phyloP scores from a whole-genome alignment of 2,329 filamentous ascomycete species.

The Fusarium sterilihyphosum region DNA sequence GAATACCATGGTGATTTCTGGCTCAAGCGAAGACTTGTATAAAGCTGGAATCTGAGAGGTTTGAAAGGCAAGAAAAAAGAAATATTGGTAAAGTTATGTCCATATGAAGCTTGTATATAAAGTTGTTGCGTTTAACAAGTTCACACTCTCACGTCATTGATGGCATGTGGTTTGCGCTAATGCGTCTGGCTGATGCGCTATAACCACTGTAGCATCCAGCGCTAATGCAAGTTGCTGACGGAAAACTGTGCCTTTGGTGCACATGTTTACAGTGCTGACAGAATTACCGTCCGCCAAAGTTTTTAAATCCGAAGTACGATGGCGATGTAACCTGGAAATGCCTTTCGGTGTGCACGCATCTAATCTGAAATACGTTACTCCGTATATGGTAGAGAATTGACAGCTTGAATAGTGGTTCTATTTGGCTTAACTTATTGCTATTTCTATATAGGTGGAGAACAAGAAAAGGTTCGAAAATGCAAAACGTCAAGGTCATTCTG shows the following conservation, averaged over 20 bases:
- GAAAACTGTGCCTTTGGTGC: neutral
- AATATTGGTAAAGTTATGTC: neutral
- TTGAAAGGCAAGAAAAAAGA: neutral
- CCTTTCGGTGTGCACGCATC: no score
- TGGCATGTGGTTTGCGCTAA: neutral
- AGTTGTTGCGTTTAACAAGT: neutral
- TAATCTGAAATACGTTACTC: neutral
- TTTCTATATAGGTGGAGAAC: neutral
- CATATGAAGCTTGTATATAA: neutral
- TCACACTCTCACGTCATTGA: neutral
- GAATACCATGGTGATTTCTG: neutral
- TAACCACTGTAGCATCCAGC: accelerated
- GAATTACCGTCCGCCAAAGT: neutral
- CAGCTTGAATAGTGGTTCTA: neutral
- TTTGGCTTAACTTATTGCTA: neutral
- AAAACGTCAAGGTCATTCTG: neutral
- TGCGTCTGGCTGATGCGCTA: neutral
- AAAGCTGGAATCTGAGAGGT: no score
- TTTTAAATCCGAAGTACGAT: neutral
- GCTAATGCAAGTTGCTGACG: neutral
- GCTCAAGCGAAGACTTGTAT: no score
- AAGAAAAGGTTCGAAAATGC: neutral
- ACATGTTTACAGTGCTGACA: neutral
- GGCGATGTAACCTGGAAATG: neutral
- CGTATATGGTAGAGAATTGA: no score